Percentiles rank a stretch among this genome's conserved stretches.
These are phyloP conservation scores for Umbelopsis vinacea DNA, from an alignment of 192 early-diverging fungal genomes.

Conservation along the genomic window DNA sequence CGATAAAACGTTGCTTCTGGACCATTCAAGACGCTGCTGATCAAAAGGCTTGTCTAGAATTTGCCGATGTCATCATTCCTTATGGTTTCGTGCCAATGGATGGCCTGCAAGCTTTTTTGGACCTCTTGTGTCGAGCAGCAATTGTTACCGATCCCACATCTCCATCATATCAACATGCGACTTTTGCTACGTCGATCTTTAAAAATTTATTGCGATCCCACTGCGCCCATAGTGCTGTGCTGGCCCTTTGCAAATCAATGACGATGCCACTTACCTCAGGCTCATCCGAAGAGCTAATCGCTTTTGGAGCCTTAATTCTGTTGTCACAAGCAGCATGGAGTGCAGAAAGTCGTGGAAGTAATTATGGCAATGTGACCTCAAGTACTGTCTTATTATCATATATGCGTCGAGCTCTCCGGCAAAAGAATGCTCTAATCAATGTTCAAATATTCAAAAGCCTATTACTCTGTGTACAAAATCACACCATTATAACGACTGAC, in stretches of 20 bases:
- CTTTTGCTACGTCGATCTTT: slow-evolving; percentile 58
- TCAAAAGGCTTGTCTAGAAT: slow-evolving; percentile 46
- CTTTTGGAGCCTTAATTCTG: slow-evolving; percentile 61
- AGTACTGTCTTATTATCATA: slow-evolving; percentile 36
- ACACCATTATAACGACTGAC: slow-evolving; percentile 31
- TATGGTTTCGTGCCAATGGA: slow-evolving; percentile 57
- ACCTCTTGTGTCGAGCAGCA: slow-evolving; percentile 54
- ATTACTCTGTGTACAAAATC: slow-evolving; percentile 18
- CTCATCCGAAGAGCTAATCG: slow-evolving; percentile 29
- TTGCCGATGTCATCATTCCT: slow-evolving; percentile 60
- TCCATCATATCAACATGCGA: neutral
- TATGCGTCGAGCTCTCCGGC: slow-evolving; percentile 30
- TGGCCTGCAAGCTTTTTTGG: slow-evolving; percentile 50
- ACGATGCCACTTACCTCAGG: slow-evolving; percentile 21
- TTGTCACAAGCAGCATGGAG: slow-evolving; percentile 64
- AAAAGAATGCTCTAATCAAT: slow-evolving; percentile 24
- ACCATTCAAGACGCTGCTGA: slow-evolving; percentile 48
- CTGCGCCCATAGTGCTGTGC: slow-evolving; percentile 60
- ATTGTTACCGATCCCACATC: slow-evolving; percentile 10
- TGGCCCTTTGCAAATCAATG: slow-evolving; percentile 58
- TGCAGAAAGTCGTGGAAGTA: neutral
- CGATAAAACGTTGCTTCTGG: slow-evolving; percentile 47
- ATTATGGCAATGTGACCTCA: slow-evolving; percentile 28
- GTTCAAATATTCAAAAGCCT: slow-evolving; percentile 30
- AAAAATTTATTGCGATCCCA: slow-evolving; percentile 67